A percentile compares a stretch with the other conserved stretches of the same genome.
Conservation (phyloP, 306 rosid species). For the Datisca glomerata region DNA sequence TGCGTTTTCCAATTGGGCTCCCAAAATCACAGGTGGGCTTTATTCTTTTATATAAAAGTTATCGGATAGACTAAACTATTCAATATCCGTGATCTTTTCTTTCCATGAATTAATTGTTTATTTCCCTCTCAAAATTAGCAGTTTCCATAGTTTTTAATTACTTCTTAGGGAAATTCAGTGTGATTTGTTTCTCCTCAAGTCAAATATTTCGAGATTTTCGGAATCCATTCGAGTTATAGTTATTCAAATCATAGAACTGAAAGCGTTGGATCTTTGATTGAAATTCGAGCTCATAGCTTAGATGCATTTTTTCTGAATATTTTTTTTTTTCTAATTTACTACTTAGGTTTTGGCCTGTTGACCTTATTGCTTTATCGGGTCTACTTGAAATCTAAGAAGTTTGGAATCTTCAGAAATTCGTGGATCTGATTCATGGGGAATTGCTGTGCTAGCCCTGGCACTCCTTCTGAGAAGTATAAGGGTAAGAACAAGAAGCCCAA, state of each 20-base stretch:
- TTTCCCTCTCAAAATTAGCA: background rate
- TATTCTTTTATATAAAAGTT: background rate
- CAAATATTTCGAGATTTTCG: background rate
- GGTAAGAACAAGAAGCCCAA: conserved; percentile 24
- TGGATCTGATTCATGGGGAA: conserved; percentile 34
- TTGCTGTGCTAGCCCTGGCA: conserved; percentile 35
- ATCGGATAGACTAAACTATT: background rate
- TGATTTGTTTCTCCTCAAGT: background rate
- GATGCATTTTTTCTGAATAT: no score
- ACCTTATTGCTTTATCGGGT: conserved; percentile 8
- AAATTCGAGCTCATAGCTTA: background rate
- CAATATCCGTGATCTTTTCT: background rate
- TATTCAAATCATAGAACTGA: background rate
- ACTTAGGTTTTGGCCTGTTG: background rate
- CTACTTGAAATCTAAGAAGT: conserved; percentile 9
- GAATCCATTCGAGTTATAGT: background rate
- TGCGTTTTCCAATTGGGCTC: conserved; percentile 5
- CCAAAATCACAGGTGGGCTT: conserved; percentile 17
- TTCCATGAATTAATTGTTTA: background rate
- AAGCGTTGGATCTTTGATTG: background rate
- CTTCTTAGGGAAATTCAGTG: background rate
- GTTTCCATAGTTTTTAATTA: background rate
- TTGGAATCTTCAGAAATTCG: conserved; percentile 2
- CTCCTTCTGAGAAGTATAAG: conserved; percentile 17
- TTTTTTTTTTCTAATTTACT: background rate